Conservation (phyloP, 2,329 filamentous ascomycete species). For the Xylaria sp. region DNA sequence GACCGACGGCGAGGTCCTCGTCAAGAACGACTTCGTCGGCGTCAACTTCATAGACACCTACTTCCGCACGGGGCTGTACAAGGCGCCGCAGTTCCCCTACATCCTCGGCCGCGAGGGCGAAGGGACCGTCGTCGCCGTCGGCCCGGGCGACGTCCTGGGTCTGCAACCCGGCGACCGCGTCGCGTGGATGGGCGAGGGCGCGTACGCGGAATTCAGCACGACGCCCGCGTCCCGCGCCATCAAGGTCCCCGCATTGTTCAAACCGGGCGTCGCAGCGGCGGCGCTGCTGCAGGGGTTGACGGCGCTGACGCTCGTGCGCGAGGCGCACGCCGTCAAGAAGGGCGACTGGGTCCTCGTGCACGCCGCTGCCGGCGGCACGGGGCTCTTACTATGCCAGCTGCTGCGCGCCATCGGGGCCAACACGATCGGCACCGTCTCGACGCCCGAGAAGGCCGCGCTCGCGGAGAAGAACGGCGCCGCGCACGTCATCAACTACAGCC, state of each 20-base stretch:
- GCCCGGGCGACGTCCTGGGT: slow-evolving; percentile 62
- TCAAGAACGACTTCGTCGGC: slow-evolving; percentile 83
- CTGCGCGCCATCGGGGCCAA: slow-evolving; percentile 77
- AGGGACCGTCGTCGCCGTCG: slow-evolving; percentile 74
- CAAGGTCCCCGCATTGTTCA: slow-evolving; percentile 71
- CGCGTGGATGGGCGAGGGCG: slow-evolving; percentile 69
- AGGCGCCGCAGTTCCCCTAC: slow-evolving; percentile 73
- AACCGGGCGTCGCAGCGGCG: slow-evolving; percentile 72
- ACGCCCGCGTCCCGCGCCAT: slow-evolving; percentile 66
- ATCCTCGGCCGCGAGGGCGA: slow-evolving; percentile 83
- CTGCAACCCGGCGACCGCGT: slow-evolving; percentile 76
- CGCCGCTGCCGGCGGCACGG: slow-evolving; percentile 86
- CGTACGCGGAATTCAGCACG: slow-evolving; percentile 68
- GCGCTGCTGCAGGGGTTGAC: slow-evolving; percentile 84
- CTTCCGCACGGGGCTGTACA: slow-evolving; percentile 87
- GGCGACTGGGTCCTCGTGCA: slow-evolving; percentile 87
- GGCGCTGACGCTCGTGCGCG: slow-evolving; percentile 80
- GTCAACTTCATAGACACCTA: slow-evolving; percentile 93
- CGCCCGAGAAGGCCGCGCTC: slow-evolving; percentile 75
- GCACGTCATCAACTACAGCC: slow-evolving; percentile 75
- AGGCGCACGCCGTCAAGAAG: slow-evolving; percentile 78
- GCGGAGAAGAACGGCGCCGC: slow-evolving; percentile 78
- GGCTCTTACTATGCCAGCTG: slow-evolving; percentile 79
- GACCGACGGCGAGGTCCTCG: slow-evolving; percentile 76
- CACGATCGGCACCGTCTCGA: slow-evolving; percentile 82